Evolutionary conservation across 805 yeast species (phyloP), one percentile per base, ranked within the genome.

Genomic region (Blastobotrys parvus): DNA sequence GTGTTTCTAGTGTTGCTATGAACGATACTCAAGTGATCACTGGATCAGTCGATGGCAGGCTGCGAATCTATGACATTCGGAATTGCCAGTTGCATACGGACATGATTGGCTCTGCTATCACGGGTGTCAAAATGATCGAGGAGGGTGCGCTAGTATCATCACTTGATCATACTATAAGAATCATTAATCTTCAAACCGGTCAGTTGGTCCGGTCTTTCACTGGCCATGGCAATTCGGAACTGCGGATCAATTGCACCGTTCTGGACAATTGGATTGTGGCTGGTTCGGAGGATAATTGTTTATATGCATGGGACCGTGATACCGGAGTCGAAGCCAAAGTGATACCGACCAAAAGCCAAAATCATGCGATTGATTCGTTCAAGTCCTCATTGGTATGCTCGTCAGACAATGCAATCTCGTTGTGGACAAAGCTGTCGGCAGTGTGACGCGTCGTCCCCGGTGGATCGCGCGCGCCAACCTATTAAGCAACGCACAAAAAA

Each of bases 11-110:
- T 7, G 55, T 62, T 6, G 45, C 31, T 7, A 44, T 60, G 2
- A 32, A 43, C 3, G 36, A 36, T 19, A 30, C 33, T 18, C 42
- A 45, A 25, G 49, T 61, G 16, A 33, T 56, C 17, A 48, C 67
- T 11, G 63, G 62, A 35, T 55, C 62, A 3, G 56, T 56, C 3
- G 67, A 62, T 36, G 65, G 67, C 3, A 27, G 21, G 5, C 33
- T 60, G 19, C 45, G 67, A 18, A 43, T 46, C 11, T 62, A 62
- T 39, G 66, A 62, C 40, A 18, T 62, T 4, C 53, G 66, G 4
- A 51, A 35, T 25, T 63, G 63, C 17, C 46, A 48, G 41, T 42
- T 61, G 7, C 32, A 18, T 16, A 44, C 53, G 18, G 56, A 55
- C 37, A 31, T 42, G 7, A 41, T 61, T 27, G 60, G 59, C 6